Base-by-base conservation (phyloP, 2,329 filamentous ascomycete species). In the Cercospora citrullina region DNA sequence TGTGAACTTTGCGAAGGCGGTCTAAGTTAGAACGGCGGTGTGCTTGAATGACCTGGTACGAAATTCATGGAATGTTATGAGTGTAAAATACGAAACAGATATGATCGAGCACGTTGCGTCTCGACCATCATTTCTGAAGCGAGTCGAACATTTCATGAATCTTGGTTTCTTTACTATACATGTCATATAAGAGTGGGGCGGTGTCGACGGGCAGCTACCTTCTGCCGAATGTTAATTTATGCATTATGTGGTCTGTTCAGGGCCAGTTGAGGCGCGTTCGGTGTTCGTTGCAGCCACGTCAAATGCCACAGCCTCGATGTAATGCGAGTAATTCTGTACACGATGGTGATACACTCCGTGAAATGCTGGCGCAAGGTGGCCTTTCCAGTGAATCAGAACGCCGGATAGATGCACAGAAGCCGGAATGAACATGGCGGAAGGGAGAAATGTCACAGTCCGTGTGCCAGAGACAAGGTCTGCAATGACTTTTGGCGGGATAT, bases 1-100 rank as follows among this genome's bases (percentile, higher is more conserved):
- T 62, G 72, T 74, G 9, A 69, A 71, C 53, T 74, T 74, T 66
- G 72, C 72, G 28, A 73, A 73, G 71, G 60, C 71, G 6, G 66
- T 66, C n/a, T 71, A 58, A 42, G 21, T 16, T 10, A 31, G 16
- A 39, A 62, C 12, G 28, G 23, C 28, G 36, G 14, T 42, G 39
- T 14, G 14, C 12, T 21, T 33, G 14, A 23, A 28, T 45, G 33
- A 60, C 16, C 33, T 48, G 42, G 36, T 31, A 21, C 26, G 48
- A 55, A 4, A 28, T 30, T 12, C 16, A 55, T 26, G 12, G 23
- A 30, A 55, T 16, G 21, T 26, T 55, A 55, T 28, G 48, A 28
- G 26, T 53, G 23, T 30, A n/a, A 14, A 6, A 53, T 26, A 23
- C 21, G 48, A 21, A 48, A 55, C 48, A 55, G 7, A 28, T 28